phyloP scores from a whole-genome alignment of 306 rosid genomes.

The Citrullus colocynthis region DNA sequence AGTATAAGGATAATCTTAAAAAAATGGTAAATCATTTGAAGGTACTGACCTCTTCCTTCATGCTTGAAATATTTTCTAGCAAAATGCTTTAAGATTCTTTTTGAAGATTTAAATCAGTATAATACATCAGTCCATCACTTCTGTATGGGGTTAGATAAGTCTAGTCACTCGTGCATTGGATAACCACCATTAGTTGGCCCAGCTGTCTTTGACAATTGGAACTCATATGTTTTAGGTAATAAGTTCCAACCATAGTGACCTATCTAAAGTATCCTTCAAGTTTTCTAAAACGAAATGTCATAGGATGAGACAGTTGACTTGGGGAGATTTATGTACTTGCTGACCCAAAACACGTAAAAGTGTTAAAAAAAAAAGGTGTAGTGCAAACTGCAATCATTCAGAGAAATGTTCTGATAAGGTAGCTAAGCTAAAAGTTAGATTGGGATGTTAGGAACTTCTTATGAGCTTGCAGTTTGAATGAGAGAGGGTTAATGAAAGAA shows the following conservation, averaged over 20 bases:
- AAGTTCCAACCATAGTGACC: not conserved
- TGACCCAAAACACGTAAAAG: too few species aligned
- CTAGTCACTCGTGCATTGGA: not conserved
- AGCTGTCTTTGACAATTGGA: not conserved
- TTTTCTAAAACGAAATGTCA: not conserved
- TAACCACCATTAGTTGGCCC: not conserved
- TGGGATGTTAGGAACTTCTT: not conserved
- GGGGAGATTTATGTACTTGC: too few species aligned
- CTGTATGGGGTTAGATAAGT: not conserved
- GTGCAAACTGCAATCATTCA: too few species aligned
- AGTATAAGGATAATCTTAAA: conserved; percentile 61
- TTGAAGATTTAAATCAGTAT: not conserved
- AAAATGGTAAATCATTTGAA: conserved; percentile 56
- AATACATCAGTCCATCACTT: not conserved
- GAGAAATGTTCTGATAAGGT: not conserved
- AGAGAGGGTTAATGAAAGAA: not conserved
- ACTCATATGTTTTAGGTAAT: not conserved
- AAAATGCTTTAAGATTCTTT: not conserved
- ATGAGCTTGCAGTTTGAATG: not conserved
- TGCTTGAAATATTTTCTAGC: not conserved
- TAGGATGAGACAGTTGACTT: not conserved
- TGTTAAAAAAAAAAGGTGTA: too few species aligned
- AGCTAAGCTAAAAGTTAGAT: not conserved
- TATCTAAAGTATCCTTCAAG: not conserved
- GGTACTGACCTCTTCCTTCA: conserved; percentile 28